Conservation (phyloP, 2,329 filamentous ascomycete species). For the Trichoderma sp. region DNA sequence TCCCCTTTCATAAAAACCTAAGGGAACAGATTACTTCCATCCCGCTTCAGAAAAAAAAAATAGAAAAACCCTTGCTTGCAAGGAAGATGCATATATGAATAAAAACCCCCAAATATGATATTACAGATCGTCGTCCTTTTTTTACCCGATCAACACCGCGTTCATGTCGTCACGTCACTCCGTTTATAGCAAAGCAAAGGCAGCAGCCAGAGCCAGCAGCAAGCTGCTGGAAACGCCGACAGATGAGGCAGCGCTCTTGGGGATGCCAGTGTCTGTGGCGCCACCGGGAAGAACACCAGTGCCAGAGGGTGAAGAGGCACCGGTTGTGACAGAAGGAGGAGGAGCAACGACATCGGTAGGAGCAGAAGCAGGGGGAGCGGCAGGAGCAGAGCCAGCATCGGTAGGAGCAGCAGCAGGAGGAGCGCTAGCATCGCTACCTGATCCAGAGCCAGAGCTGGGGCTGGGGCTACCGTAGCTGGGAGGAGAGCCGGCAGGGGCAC, state of each 20-base stretch:
- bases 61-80: slow-evolving; percentile 16
- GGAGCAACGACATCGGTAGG: slow-evolving; percentile 21
- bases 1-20: slow-evolving; percentile 11
- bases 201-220: slow-evolving; percentile 46
- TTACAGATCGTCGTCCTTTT: slow-evolving; percentile 15
- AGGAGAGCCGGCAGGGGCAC: slow-evolving; percentile 2
- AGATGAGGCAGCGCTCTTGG: slow-evolving; percentile 31
- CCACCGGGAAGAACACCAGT: slow-evolving; percentile 26
- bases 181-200: slow-evolving; percentile 44
- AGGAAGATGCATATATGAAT: slow-evolving; percentile 23
- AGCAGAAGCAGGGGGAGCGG: slow-evolving; percentile 23
- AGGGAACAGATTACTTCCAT: slow-evolving; percentile 1
- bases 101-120: slow-evolving; percentile 12
- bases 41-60: slow-evolving; percentile 16
- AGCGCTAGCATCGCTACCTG: background rate
- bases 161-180: slow-evolving; percentile 8
- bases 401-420: slow-evolving; percentile 26
- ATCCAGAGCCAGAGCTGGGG: background rate
- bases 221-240: slow-evolving; percentile 44
- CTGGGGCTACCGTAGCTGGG: background rate
- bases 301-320: slow-evolving; percentile 28
- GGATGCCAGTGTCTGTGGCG: slow-evolving; percentile 25
- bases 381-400: slow-evolving; percentile 16
- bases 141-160: background rate
- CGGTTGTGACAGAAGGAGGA: slow-evolving; percentile 21